Percentiles rank a stretch among this genome's conserved stretches.
Evolutionary conservation across 805 yeast genomes (phyloP).

Genomic region (Candida tallmaniae): DNA sequence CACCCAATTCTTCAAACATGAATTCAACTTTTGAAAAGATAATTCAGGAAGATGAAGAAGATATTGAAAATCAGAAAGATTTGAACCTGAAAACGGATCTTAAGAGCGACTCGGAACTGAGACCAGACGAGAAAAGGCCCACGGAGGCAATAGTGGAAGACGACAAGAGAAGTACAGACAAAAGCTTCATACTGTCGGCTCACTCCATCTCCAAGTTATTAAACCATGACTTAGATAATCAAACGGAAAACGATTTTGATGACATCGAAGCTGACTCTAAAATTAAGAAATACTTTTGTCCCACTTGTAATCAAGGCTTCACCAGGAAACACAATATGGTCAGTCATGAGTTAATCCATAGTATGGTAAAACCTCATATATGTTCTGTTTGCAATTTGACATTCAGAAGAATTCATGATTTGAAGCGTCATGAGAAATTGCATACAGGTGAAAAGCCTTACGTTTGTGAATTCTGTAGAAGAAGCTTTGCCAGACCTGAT

Average conservation of each 20-base stretch:
- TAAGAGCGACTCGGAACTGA: no score
- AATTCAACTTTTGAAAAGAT: no score
- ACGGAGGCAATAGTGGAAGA: no score
- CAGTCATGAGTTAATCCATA: slow-evolving; percentile 66
- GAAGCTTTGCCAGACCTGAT: slow-evolving; percentile 70
- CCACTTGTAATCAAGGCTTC: slow-evolving; percentile 58
- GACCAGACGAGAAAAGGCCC: no score
- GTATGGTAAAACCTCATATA: slow-evolving; percentile 56
- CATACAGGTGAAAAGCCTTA: slow-evolving; percentile 76
- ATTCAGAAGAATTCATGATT: slow-evolving; percentile 71
- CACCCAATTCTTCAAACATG: no score
- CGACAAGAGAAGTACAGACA: no score
- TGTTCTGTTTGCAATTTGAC: slow-evolving; percentile 58
- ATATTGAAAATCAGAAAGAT: no score
- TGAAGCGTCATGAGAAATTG: slow-evolving; percentile 68
- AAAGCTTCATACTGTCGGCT: background rate
- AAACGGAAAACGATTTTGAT: no score
- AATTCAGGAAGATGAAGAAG: no score
- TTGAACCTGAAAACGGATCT: no score
- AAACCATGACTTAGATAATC: slow-evolving; percentile 4
- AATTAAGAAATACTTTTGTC: slow-evolving; percentile 35
- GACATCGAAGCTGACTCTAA: background rate
- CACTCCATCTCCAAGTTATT: slow-evolving; percentile 6
- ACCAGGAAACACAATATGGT: slow-evolving; percentile 73
- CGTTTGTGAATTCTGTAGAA: slow-evolving; percentile 55